Conservation (phyloP, 768 basidiomycete genomes). For the Mycena rebaudengoi region DNA sequence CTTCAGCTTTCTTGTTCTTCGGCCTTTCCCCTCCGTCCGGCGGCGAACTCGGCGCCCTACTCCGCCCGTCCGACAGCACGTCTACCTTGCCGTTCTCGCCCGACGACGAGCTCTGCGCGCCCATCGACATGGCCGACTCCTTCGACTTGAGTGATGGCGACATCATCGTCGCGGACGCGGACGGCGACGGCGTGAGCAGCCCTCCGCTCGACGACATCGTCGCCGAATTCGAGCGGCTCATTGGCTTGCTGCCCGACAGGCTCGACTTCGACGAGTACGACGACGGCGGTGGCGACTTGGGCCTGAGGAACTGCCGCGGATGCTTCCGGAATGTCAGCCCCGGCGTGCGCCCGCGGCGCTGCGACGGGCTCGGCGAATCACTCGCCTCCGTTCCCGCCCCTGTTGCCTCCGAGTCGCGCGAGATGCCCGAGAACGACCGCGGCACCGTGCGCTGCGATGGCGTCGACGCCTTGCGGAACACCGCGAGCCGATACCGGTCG, state of each 20-base stretch:
- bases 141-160: constrained; percentile 84
- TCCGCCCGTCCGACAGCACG: constrained; percentile 31
- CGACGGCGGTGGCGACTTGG: constrained; percentile 67
- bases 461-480: constrained; percentile 85
- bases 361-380: constrained; percentile 59
- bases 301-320: constrained; percentile 75
- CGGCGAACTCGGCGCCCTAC: constrained; percentile 42
- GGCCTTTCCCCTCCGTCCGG: constrained; percentile 62
- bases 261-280: constrained; percentile 52
- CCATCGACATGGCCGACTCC: constrained; percentile 79
- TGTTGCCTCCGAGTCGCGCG: constrained; percentile 57
- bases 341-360: constrained; percentile 73
- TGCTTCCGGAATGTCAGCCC: constrained; percentile 78
- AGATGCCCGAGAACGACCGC: constrained; percentile 66
- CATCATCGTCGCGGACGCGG: constrained; percentile 51
- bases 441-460: constrained; percentile 56
- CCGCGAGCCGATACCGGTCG: constrained; percentile 84
- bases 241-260: constrained; percentile 41
- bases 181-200: constrained; percentile 71
- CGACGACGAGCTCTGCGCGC: constrained; percentile 74
- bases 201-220: constrained; percentile 57
- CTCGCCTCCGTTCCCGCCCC: constrained; percentile 46
- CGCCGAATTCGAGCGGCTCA: constrained; percentile 54
- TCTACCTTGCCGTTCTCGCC: constrained; percentile 68
- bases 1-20: constrained; percentile 80